phyloP scores from a whole-genome alignment of 2,329 filamentous ascomycete species.

The Oidium heveae region DNA sequence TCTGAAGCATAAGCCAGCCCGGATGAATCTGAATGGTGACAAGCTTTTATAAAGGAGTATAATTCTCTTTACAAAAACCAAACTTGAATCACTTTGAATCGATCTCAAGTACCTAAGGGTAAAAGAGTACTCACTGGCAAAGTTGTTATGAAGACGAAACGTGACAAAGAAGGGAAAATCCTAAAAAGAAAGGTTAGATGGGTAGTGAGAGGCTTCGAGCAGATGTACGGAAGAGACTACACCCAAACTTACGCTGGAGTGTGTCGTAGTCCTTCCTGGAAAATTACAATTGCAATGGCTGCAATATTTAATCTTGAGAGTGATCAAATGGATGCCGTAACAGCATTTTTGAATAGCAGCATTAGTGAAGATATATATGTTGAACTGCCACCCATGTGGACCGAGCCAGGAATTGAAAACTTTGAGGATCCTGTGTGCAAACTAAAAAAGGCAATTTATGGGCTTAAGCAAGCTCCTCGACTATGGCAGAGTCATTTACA shows the following conservation, averaged over 20 bases:
- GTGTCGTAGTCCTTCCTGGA: not conserved
- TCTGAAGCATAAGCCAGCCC: not conserved
- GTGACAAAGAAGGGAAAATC: not conserved
- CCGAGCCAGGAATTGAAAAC: not conserved
- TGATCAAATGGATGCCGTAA: not conserved
- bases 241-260: not conserved
- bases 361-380: not conserved
- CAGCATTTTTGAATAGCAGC: not conserved
- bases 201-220: not conserved
- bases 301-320: not conserved
- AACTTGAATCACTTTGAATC: not conserved
- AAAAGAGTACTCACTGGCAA: not conserved
- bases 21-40: not conserved
- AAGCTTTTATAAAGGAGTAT: not conserved
- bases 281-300: not conserved
- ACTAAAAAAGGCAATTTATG: not conserved
- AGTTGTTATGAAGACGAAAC: not conserved
- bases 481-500: not conserved
- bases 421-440: not conserved
- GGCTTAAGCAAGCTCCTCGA: too few species aligned
- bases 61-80: not conserved
- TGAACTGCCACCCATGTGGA: not conserved
- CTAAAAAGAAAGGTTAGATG: not conserved
- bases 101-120: not conserved
- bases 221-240: not conserved